Base-by-base conservation (phyloP, 2,329 filamentous ascomycete species). In the Botrytis deweyae region DNA sequence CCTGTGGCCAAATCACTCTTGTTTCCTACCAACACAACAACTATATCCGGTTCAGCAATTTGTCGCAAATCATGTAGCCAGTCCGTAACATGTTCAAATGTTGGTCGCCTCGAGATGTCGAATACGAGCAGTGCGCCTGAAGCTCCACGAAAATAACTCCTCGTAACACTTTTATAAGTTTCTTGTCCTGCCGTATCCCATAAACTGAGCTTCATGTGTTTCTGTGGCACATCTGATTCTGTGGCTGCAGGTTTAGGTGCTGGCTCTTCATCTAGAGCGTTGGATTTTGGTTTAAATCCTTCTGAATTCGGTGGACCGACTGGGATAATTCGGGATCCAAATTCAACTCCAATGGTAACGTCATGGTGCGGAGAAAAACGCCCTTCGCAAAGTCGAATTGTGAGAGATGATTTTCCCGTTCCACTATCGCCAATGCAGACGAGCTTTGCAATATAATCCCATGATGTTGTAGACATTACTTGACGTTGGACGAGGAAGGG, bases 381-480 rank as follows among this genome's bases (percentile, higher is more conserved):
- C 80, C 95, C 95, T 87, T 98, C 95, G 86, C 95, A 98, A 76
- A 98, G 93, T 76, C 95, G 93, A 82, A 98, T 95, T 73, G 95
- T 97, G 79, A 98, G 89, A 84, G 93, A 90, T 76, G 94, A 97
- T 87, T 99, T 99, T 81, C 96, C 96, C 82, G 94, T 97, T 82
- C 95, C 96, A 64, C 93, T 96, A 86, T 98, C 96, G 83, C 96
- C 96, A 81, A 99, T 94, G 85, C 94, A 97, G 81, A 98, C 95
- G 80, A 99, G 93, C 85, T 99, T 99, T 83, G 95, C 95, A 82
- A 98, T 99, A 86, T 97, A 98, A 86, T 98, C 94, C 95, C 95
- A 98, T 83, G 94, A 92, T 80, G 91, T 88, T 55, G 86, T 82
- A 40, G 85, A 87, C 88, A 90, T 90, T 82, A 71, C 14, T 55